Evolutionary conservation across 495 filamentous ascomycete species (phyloP).

Genomic region (Penicillium cataractarum): DNA sequence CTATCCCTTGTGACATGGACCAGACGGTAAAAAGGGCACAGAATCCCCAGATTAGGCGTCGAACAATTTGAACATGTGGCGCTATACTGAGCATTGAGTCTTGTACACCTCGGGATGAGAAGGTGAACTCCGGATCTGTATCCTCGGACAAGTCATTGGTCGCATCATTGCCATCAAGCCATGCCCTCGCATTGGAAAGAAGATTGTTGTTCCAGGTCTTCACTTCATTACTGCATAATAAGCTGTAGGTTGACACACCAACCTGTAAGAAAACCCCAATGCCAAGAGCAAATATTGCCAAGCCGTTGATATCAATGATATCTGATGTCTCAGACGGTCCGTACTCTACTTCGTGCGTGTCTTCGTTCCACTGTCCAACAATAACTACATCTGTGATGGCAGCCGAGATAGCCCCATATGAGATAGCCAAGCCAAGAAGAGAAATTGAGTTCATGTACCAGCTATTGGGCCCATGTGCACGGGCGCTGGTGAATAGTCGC

Average conservation of each 20-base stretch:
- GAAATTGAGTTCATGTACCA: slow-evolving; percentile 9
- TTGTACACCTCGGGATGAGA: not conserved
- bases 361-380: not conserved
- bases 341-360: not conserved
- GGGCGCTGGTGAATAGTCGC: slow-evolving; percentile 6
- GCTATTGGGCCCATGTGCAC: slow-evolving; percentile 4
- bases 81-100: slow-evolving; percentile 2
- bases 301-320: slow-evolving; percentile 5
- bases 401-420: not conserved
- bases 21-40: not conserved
- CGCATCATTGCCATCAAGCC: not conserved
- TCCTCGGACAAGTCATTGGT: not conserved
- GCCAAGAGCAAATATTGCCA: slow-evolving; percentile 4
- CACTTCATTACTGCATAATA: not conserved
- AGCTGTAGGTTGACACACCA: slow-evolving; percentile 3
- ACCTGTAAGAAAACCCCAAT: slow-evolving; percentile 6
- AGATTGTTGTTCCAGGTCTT: slow-evolving; percentile 7
- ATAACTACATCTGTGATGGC: slow-evolving; percentile 1
- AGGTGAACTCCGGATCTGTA: not conserved
- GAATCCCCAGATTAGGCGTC: not conserved
- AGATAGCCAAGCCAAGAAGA: not conserved
- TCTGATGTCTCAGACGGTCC: not conserved
- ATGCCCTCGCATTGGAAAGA: slow-evolving; percentile 1
- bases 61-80: not conserved
- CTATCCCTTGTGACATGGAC: not conserved